Evolutionary conservation across 768 basidiomycete species (phyloP).

Genomic region (Mycena filopes): DNA sequence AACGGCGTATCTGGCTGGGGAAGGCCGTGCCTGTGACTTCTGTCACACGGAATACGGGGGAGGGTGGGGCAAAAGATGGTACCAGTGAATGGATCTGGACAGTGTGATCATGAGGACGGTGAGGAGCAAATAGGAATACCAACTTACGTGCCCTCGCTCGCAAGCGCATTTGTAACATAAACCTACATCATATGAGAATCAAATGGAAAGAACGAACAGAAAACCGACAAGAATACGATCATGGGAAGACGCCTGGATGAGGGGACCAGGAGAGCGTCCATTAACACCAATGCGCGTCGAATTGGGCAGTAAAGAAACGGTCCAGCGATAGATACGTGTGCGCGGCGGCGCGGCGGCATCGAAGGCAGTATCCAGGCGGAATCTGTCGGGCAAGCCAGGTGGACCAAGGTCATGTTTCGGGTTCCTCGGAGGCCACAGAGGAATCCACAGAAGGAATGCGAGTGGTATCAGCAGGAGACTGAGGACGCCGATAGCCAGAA

Average conservation of each 20-base stretch:
- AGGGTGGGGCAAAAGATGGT: background rate
- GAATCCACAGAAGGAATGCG: no score
- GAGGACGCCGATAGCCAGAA: no score
- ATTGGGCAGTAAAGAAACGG: slow-evolving; percentile 49
- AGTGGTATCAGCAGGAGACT: no score
- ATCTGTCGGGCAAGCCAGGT: background rate
- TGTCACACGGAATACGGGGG: background rate
- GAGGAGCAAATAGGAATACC: no score
- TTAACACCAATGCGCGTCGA: slow-evolving; percentile 60
- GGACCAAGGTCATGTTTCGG: no score
- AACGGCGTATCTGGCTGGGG: slow-evolving; percentile 52
- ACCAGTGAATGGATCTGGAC: slow-evolving; percentile 44
- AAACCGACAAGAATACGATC: slow-evolving; percentile 43
- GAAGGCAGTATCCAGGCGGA: slow-evolving; percentile 40
- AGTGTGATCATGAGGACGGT: background rate
- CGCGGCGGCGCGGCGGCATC: slow-evolving; percentile 41
- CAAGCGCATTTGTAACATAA: no score
- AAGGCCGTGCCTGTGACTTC: slow-evolving; percentile 40
- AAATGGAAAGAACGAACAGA: background rate
- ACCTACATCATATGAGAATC: background rate
- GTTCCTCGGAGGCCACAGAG: no score
- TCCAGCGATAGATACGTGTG: slow-evolving; percentile 57
- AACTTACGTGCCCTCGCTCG: no score
- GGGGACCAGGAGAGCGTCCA: slow-evolving; percentile 52
- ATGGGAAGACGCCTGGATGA: slow-evolving; percentile 49